These are phyloP conservation scores for Nannochloropsis gaditana DNA, from an alignment of 108 stramenopile genomes.

Conservation along the genomic window DNA sequence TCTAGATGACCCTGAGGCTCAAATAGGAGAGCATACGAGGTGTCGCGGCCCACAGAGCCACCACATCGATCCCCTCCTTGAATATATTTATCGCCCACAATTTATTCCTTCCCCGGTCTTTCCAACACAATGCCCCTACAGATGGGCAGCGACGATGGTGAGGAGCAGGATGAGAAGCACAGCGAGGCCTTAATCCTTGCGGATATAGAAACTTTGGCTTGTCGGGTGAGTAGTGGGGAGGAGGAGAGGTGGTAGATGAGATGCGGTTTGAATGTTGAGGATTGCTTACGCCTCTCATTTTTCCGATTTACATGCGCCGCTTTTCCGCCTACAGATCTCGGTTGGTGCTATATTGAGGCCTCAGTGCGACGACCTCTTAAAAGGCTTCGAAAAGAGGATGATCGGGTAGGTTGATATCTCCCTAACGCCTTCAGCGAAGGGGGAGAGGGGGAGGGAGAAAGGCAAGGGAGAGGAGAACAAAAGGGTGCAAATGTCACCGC, in stretches of 20 bases:
- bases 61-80: no score
- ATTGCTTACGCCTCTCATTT: not conserved
- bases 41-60: no score
- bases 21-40: no score
- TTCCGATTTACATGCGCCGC: not conserved
- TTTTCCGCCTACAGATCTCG: not conserved
- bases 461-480: not conserved
- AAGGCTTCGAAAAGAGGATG: not conserved
- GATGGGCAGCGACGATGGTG: not conserved
- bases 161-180: not conserved
- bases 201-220: not conserved
- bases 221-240: not conserved
- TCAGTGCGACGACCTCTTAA: not conserved
- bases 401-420: not conserved
- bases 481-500: no score
- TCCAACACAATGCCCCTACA: not conserved
- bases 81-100: no score
- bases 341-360: not conserved
- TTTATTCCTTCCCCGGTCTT: not conserved
- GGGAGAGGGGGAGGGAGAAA: constrained; percentile 1
- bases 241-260: not conserved
- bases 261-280: not conserved
- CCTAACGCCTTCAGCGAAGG: not conserved
- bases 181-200: not conserved
- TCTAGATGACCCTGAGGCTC: no score